phyloP scores from a whole-genome alignment of 192 early-diverging fungal species.

The Lobosporangium transversale region DNA sequence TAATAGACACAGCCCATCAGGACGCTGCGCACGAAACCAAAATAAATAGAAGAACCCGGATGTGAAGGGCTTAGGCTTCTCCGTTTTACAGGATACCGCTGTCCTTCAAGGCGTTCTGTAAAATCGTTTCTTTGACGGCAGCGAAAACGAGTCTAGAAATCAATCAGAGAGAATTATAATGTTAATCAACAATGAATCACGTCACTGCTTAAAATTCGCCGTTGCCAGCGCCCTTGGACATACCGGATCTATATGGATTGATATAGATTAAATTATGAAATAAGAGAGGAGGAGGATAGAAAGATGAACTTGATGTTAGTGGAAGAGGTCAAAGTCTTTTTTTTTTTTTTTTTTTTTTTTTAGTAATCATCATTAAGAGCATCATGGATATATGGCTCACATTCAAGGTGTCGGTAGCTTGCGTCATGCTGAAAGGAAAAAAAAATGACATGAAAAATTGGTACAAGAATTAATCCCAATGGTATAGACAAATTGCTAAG shows the following conservation, averaged over 20 bases:
- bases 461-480: background rate
- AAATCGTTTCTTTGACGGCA: conserved; percentile 91
- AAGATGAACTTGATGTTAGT: no score
- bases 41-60: no score
- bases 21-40: no score
- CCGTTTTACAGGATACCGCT: conserved; percentile 73
- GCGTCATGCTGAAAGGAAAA: conserved; percentile 71
- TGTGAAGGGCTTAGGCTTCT: background rate
- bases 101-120: conserved; percentile 86
- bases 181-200: background rate
- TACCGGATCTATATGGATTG: conserved; percentile 22
- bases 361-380: no score
- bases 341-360: no score
- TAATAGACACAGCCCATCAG: no score
- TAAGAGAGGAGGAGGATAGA: background rate
- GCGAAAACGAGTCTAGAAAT: conserved; percentile 80
- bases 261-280: conserved; percentile 3
- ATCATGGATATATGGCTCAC: no score
- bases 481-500: background rate
- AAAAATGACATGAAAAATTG: background rate
- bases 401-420: conserved; percentile 93
- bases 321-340: no score
- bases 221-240: background rate
- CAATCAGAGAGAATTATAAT: background rate
- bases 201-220: background rate